Evolutionary conservation across 306 rosid species (phyloP).

Genomic region (Elaeagnus macrophylla): DNA sequence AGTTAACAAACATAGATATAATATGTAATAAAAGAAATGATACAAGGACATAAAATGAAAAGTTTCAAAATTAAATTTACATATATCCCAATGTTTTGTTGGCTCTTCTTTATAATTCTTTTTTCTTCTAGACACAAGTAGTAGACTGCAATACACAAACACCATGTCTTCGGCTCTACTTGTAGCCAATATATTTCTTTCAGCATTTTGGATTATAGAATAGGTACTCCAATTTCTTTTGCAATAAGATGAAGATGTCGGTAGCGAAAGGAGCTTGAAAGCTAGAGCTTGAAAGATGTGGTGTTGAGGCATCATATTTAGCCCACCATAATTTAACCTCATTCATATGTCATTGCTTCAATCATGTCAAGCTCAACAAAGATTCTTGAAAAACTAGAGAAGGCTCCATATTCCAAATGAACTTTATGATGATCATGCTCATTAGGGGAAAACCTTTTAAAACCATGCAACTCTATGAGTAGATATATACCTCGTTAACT

Average conservation of each 20-base stretch:
- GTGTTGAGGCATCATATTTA: background rate
- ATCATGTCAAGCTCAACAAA: background rate
- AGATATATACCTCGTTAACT: background rate
- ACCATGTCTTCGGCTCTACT: background rate
- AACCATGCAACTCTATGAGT: no score
- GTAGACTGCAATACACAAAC: background rate
- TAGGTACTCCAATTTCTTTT: background rate
- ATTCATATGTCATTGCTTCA: background rate
- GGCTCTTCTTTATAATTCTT: background rate
- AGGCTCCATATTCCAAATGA: background rate
- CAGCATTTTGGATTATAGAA: background rate
- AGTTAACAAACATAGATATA: no score
- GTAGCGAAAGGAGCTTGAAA: background rate
- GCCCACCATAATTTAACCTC: conserved; percentile 2
- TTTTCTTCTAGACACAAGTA: background rate
- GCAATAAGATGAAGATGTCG: background rate
- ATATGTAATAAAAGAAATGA: no score
- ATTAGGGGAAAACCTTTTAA: no score
- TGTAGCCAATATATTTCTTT: background rate
- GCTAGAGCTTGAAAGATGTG: background rate
- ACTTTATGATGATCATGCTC: background rate
- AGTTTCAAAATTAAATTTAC: background rate
- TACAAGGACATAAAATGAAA: no score
- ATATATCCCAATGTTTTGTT: background rate
- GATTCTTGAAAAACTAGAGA: background rate